Base-by-base conservation (phyloP, 31 red algal genomes). In the Odonthalia washingtoniensis region DNA sequence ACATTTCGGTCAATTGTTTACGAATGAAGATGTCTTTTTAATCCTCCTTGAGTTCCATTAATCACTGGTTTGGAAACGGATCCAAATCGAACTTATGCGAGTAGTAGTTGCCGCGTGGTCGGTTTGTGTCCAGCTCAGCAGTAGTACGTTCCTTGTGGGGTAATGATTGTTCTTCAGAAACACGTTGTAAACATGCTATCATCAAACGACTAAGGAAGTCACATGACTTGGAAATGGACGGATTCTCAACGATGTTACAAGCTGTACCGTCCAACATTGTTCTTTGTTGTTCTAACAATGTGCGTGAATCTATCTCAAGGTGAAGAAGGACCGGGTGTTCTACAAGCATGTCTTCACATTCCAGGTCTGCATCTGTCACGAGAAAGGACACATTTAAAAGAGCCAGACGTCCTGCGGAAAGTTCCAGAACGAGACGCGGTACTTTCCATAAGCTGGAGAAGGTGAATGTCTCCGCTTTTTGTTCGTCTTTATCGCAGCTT, bases 21-120 rank as follows among this genome's bases (percentile, higher is more conserved):
- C 68, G 27, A 72, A 72, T 72, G 17, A 28, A 0, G 17, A 28
- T 30, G 27, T 28, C n/a, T 30, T 72, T 0, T 24, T 72, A 17
- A 17, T 32, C 32, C n/a, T 72, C 0, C 68, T 28, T 30, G 17
- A 30, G 68, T 28, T 72, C 68, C n/a, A 72, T 0, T 72, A 72
- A 30, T 16, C 0, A 21, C 21, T 0, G 68, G 27, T 0, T 30
- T n/a, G 68, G 68, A 30, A 72, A 72, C 16, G 0, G 68, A 30
- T 72, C 68, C 27, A 28, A 21, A 61, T 72, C 0, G 30, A 21
- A 30, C 17, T 30, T 17, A 32, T 17, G n/a, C 16, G 27, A n/a
- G 17, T 72, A 17, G 68, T 72, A 0, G 68, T 72, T 72, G n/a
- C 24, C 68, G 24, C 68, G 24, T 30, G 68, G 68, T 72, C 68